Conservation (phyloP, 2,329 filamentous ascomycete genomes). For the Apiospora kogelbergensis region DNA sequence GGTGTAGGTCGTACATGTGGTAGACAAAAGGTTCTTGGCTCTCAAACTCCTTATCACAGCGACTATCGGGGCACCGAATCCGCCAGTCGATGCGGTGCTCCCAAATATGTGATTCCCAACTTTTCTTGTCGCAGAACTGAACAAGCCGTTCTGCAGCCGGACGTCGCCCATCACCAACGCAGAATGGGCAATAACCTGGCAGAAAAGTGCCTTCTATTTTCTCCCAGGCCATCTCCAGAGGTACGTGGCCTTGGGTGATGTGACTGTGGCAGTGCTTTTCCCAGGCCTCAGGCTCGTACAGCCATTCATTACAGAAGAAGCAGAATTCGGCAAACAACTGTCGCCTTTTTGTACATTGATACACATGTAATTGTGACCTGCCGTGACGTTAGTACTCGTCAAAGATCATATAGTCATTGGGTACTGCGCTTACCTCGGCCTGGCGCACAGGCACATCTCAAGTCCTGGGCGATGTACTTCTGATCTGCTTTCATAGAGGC, state of each 20-base stretch:
- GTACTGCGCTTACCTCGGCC: neutral
- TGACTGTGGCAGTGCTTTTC: neutral
- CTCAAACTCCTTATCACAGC: neutral
- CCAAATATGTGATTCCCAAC: neutral
- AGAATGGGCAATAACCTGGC: neutral
- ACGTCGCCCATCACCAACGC: neutral
- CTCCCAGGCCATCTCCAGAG: neutral
- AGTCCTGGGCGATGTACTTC: neutral
- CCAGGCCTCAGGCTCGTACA: neutral
- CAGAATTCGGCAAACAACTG: neutral
- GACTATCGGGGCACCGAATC: neutral
- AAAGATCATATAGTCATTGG: neutral
- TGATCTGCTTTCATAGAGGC: neutral
- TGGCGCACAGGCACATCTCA: neutral
- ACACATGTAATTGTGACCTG: neutral
- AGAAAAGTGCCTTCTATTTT: neutral
- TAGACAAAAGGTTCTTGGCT: neutral
- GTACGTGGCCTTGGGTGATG: neutral
- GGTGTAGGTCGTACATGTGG: neutral
- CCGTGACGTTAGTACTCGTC: neutral
- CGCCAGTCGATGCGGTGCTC: neutral
- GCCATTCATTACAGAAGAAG: conserved; percentile 1
- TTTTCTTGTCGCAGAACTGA: neutral
- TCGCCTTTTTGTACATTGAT: neutral
- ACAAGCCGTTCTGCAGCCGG: neutral